A percentile compares a stretch with the other conserved stretches of the same genome.
Evolutionary conservation across 345 rosid species (phyloP).

Genomic region (Acer yangbiense): DNA sequence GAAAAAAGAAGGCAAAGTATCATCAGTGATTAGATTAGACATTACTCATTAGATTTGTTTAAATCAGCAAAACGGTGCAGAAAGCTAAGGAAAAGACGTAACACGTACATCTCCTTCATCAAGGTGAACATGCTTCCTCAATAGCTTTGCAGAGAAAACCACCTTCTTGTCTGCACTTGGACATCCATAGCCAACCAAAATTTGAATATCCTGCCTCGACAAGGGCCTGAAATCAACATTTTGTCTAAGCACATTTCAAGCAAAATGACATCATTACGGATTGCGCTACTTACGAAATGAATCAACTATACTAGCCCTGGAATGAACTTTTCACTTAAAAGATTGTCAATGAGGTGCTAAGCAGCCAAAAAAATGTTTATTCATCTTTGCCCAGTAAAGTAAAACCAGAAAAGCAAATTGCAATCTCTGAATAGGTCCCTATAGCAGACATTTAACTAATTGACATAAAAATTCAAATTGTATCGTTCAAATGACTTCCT

Average conservation of each 20-base stretch:
- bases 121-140: slow-evolving; percentile 90
- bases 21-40: background rate
- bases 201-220: slow-evolving; percentile 81
- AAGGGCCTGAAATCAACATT: slow-evolving; percentile 67
- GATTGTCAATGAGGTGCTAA: background rate
- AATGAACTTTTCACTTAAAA: background rate
- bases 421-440: too few species aligned
- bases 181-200: slow-evolving; percentile 91
- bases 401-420: too few species aligned
- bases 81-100: slow-evolving; percentile 7
- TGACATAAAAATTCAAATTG: too few species aligned
- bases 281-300: background rate
- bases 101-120: slow-evolving; percentile 98
- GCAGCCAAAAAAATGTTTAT: too few species aligned
- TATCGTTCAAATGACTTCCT: too few species aligned
- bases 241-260: slow-evolving; percentile 31
- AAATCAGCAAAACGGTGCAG: background rate
- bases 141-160: slow-evolving; percentile 78
- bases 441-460: too few species aligned
- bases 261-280: slow-evolving; percentile 9
- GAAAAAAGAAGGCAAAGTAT: background rate
- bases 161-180: slow-evolving; percentile 86
- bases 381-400: too few species aligned
- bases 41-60: background rate
- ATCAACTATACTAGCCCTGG: background rate